These are phyloP conservation scores for Fraxinus cuspidata DNA, from an alignment of 257 asterid genomes.

Conservation along the genomic window DNA sequence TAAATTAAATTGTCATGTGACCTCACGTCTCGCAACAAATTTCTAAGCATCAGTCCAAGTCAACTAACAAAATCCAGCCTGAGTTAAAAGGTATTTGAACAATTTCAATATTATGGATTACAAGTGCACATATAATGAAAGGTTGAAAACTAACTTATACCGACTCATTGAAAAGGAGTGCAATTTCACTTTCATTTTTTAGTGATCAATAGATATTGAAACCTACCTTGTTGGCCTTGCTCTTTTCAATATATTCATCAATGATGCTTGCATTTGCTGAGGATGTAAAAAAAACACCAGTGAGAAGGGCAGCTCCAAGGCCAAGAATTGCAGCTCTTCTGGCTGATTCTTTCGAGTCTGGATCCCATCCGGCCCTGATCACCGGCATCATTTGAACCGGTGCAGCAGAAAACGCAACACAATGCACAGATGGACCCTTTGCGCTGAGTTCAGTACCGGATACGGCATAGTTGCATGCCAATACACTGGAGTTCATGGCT, in stretches of 20 bases:
- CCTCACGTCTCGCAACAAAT: too few species aligned
- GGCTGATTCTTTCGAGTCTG: constrained; percentile 31
- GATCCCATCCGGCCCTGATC: constrained; percentile 42
- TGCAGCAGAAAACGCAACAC: constrained; percentile 35
- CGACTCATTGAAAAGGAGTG: too few species aligned
- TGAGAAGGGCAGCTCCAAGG: background rate
- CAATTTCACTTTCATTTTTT: too few species aligned
- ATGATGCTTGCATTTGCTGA: background rate
- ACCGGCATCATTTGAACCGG: constrained; percentile 44
- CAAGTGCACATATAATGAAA: too few species aligned
- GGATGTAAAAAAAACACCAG: background rate
- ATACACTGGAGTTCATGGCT: constrained; percentile 63
- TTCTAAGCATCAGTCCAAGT: too few species aligned
- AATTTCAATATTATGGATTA: too few species aligned
- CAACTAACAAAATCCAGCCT: too few species aligned
- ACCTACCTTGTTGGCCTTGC: constrained; percentile 89
- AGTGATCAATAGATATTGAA: background rate
- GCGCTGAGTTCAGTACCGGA: constrained; percentile 65
- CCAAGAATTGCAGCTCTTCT: constrained; percentile 15
- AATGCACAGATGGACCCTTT: constrained; percentile 37
- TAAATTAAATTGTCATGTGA: too few species aligned
- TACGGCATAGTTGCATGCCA: constrained; percentile 75
- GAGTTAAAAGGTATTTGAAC: too few species aligned
- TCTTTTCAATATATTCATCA: constrained; percentile 52
- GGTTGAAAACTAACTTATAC: too few species aligned